These are phyloP conservation scores for Pisolithus orientalis DNA, from an alignment of 768 basidiomycete genomes.

Conservation along the genomic window DNA sequence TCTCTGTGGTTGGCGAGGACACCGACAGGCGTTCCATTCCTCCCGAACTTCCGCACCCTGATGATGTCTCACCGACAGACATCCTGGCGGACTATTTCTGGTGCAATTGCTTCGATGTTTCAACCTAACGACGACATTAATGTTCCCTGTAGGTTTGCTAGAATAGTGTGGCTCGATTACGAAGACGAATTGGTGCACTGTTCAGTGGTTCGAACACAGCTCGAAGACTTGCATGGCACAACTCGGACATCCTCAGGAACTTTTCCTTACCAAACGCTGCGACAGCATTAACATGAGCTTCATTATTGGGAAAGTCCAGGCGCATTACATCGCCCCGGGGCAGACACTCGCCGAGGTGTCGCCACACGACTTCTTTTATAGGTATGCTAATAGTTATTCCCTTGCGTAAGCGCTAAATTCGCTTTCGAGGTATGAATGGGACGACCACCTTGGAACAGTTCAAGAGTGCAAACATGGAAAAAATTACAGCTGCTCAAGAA, in stretches of 20 bases:
- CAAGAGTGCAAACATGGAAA: conserved; percentile 31
- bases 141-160: conserved; percentile 52
- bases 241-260: conserved; percentile 54
- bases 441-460: conserved; percentile 41
- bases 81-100: conserved; percentile 59
- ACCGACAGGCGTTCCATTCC: conserved; percentile 19
- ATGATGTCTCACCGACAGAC: conserved; percentile 32
- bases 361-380: conserved; percentile 49
- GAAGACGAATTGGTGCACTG: conserved; percentile 43
- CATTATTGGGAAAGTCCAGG: conserved; percentile 44
- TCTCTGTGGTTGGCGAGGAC: conserved; percentile 38
- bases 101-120: conserved; percentile 26
- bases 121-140: neutral
- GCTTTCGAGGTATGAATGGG: conserved; percentile 42
- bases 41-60: conserved; percentile 28
- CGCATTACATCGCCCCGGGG: conserved; percentile 29
- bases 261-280: conserved; percentile 58
- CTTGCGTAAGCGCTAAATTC: neutral
- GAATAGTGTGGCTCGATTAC: conserved; percentile 48
- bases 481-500: conserved; percentile 5
- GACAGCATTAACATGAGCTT: conserved; percentile 31
- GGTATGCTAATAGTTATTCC: conserved; percentile 30
- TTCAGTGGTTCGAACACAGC: conserved; percentile 74
- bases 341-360: conserved; percentile 20
- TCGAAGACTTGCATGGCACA: conserved; percentile 56